Evolutionary conservation across 2,329 filamentous ascomycete genomes (phyloP), one percentile per base, ranked within the genome.

Genomic region (Colletotrichum euphorbiae): DNA sequence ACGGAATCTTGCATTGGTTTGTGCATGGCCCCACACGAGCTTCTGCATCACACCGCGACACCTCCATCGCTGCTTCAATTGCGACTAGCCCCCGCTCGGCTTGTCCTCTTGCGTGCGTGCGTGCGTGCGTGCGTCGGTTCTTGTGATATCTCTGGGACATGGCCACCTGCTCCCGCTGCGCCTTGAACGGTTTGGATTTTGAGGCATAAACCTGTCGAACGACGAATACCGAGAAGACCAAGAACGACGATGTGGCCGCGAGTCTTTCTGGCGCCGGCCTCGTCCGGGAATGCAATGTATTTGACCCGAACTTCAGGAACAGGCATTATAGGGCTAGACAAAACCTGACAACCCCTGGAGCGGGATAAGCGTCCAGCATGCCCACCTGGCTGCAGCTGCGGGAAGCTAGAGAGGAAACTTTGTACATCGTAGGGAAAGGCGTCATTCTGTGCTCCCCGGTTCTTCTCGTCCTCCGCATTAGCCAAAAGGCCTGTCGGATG

Each of bases 1-100:
- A 61, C 66, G 66, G 66, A 69, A 69, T 67, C 66, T 69, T 67
- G 66, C 66, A 61, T 69, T 66, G 62, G 42, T 43, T 38, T 60
- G 54, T 43, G 60, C 66, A 69, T 55, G 40, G 40, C 62, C 61
- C 52, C 62, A 58, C 61, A 50, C 54, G 40, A 60, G 62, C 66
- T 69, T 66, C 59, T 63, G 52, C 52, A 45, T 43, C 43, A 48
- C 46, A 36, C 38, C 54, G 24, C 19, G 48, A 54, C 64, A 56
- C 45, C 31, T 56, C 50, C 42, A 67, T 50, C 33, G 51, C 33
- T 55, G 19, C 66, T n/a, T n/a, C n/a, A n/a, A n/a, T n/a, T n/a
- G 54, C 48, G 61, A 36, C 62, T 46, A 48, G 46, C n/a, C 54
- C 52, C 55, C 60, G 52, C 60, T 21, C 61, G 21, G 54, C 45